Base-by-base conservation (phyloP, 768 basidiomycete genomes). In the Candolleomyces aberdarensis region DNA sequence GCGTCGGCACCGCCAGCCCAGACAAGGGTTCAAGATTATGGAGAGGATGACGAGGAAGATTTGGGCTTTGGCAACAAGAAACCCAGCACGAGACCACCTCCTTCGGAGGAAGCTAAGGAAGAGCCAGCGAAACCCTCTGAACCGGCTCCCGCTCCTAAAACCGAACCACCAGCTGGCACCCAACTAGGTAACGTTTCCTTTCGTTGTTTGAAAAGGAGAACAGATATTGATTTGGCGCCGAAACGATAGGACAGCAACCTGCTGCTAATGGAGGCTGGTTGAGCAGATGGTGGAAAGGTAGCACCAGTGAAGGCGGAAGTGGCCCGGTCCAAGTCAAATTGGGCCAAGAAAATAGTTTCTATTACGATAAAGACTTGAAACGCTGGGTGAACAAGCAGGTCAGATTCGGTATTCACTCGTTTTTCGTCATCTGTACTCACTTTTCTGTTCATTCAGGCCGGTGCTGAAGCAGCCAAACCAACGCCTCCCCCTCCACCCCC, bases 371-470 rank as follows among this genome's bases (percentile, higher is more conserved):
- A 67, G 94, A 97, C n/a, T 82, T 89, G 62, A 95, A 96, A 72
- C 85, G 90, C 63, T 99, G 97, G 97, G 88, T 99, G 29, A 95
- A 97, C 72, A 96, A 91, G 75, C 94, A 90, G 78, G 94, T 93
- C 62, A 71, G 75, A 63, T 6, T 9, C 20, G 26, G 10, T 13
- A 11, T 11, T 13, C 51, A 3, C n/a, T 19, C 14, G 10, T 55
- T 59, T 56, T 61, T 31, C n/a, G 29, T 54, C 49, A 19, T 9
- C 50, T 44, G 22, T 22, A 32, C 4, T 39, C 47, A 43, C 7
- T 44, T 65, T n/a, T 55, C 47, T 50, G 1, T 53, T 31, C 17
- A 19, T 26, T 20, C 65, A 93, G 91, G 83, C 75, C 62, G 85
- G 84, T 43, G 70, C 75, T 15, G 84, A 85, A 58, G 85, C 84